Evolutionary conservation across 257 asterid genomes (phyloP), one percentile per base, ranked within the genome.

Genomic region (Nemophila menziesii): DNA sequence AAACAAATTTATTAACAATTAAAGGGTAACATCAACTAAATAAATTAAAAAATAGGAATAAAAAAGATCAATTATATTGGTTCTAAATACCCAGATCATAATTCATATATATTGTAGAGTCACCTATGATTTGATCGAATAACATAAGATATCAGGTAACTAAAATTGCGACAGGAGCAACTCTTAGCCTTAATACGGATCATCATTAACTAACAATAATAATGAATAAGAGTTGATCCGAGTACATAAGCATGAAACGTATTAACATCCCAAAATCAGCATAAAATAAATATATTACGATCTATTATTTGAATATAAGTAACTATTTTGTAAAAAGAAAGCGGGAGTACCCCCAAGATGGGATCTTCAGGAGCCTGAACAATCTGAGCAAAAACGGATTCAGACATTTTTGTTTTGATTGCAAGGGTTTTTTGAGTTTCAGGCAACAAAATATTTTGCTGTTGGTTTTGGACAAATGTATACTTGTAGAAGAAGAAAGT

Each of bases 361-460:
- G 89, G 78, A 77, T 81, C 93, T 62, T 81, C 93, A 22, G 89
- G 93, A 43, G 89, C 93, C 29, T 59, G 93, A 46, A 65, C 82
- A 56, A 77, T 58, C 51, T 22, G 47, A 43, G 82, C 62, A 60
- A 81, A 81, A 39, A 74, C 93, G 6, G 89, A 81, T 51, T 59
- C 56, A 14, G 69, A 58, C 72, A 64, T 64, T 46, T 14, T 22
- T 22, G 2, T 20, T 46, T 43, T 29, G 18, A 8, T 15, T 27
- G 16, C 2, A 20, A 4, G 27, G 49, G 49, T 18, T 43, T 2
- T 53, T 3, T 0, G 15, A 22, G 56, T 11, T 23, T 23, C 8
- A 29, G 36, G 36, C 12, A 29, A 29, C 7, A 29, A 12, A 37
- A 12, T 2, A 18, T 2, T 1, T 16, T 37, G 16, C 15, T 13